Base-by-base conservation (phyloP, 352 stramenopile species). In the Pythium monospermum region DNA sequence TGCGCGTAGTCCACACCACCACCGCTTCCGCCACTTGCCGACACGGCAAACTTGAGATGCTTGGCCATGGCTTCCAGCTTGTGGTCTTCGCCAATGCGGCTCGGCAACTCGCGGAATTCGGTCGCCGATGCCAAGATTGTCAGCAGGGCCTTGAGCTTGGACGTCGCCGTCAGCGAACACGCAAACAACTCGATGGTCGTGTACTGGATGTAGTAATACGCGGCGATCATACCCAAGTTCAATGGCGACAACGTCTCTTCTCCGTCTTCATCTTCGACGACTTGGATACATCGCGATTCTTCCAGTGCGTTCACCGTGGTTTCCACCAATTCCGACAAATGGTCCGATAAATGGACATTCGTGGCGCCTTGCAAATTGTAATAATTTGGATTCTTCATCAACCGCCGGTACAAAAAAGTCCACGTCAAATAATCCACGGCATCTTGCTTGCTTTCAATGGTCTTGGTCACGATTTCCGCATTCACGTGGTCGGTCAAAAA, bases 381-480 rank as follows among this genome's bases (percentile, higher is more conserved):
- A 71, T 99, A 99, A 52, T 99, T 99, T 3, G 97, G 97, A 73
- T 99, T 99, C 70, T 99, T 98, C 46, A 96, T 86, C 27, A 99
- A 69, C 8, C 97, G 91, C 5, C 96, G 88, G 69, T 99, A 99
- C 75, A 99, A 94, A 47, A 99, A 98, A 2, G 96, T 99, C 97
- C 97, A 99, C 33, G 97, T 99, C 22, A 99, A 75, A 67, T 99
- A 99, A 60, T 99, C 96, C 31, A 99, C 94, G 0, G 96, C 96
- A 47, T 99, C 97, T 61, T 99, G 95, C 78, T 99, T 99, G 64
- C 81, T 98, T 59, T 97, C 93, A 46, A 99, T 98, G 8, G 90
- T 99, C 68, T 98, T 97, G 0, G 94, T 98, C 22, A 99, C 96
- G 64, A 99, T 96, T 62, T 99, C 97, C 13, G 97, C 97, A 59